A percentile compares a stretch with the other conserved stretches of the same genome.
Evolutionary conservation across 306 rosid genomes (phyloP).

Genomic region (Trifolium subterraneum): DNA sequence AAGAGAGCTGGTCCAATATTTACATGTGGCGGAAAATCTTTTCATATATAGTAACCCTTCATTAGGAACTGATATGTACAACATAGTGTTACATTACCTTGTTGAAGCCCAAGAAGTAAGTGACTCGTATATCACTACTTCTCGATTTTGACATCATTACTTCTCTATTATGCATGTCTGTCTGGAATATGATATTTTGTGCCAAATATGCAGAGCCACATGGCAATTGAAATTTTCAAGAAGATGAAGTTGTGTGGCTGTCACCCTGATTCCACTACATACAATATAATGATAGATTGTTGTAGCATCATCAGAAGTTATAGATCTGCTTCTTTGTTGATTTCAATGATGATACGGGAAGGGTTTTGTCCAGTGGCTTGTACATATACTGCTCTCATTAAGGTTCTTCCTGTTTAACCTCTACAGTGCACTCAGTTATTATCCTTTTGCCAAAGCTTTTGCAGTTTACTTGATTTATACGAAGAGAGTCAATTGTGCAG

Average conservation of each 20-base stretch:
- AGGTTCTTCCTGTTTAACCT: conserved; percentile 60
- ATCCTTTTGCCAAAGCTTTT: conserved; percentile 9
- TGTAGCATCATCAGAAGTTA: conserved; percentile 62
- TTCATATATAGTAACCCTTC: conserved; percentile 54
- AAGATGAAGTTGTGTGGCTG: conserved; percentile 67
- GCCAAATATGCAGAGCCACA: conserved; percentile 60
- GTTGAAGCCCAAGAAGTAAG: conserved; percentile 75
- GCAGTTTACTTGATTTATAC: conserved; percentile 36
- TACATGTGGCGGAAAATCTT: conserved; percentile 71
- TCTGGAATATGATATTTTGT: conserved; percentile 45
- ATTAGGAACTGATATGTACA: conserved; percentile 62
- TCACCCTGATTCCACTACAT: conserved; percentile 61
- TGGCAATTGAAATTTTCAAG: conserved; percentile 71
- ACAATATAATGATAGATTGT: conserved; percentile 76
- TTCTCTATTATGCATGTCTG: conserved; percentile 31
- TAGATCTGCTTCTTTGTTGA: conserved; percentile 68
- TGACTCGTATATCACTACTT: conserved; percentile 39
- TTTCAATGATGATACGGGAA: conserved; percentile 74
- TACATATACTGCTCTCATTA: conserved; percentile 66
- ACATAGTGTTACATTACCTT: conserved; percentile 66
- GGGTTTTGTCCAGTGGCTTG: conserved; percentile 63
- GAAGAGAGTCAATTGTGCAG: conserved; percentile 14
- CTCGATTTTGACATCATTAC: conserved; percentile 38
- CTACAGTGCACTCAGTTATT: conserved; percentile 13
- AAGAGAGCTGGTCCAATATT: conserved; percentile 65